Conservation (phyloP, 2,329 filamentous ascomycete genomes). For the Penicillium sp. region DNA sequence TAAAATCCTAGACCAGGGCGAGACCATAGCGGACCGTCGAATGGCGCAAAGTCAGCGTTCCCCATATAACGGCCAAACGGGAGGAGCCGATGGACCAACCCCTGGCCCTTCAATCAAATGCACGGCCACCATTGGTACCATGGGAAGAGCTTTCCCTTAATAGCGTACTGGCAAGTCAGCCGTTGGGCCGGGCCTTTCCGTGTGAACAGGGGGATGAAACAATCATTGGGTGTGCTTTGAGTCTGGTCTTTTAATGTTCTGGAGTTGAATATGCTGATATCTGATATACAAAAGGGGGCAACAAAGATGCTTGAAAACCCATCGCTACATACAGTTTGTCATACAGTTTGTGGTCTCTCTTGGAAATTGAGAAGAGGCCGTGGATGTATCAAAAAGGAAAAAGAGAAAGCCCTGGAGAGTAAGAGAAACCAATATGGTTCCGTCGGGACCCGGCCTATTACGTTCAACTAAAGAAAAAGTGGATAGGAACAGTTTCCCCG, state of each 20-base stretch:
- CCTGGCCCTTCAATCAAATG: neutral
- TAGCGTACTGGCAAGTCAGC: neutral
- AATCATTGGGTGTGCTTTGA: too few species aligned
- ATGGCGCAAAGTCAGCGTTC: neutral
- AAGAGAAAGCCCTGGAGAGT: too few species aligned
- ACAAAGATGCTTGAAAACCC: neutral
- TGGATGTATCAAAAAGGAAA: neutral
- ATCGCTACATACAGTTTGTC: neutral
- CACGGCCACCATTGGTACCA: slow-evolving; percentile 1
- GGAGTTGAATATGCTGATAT: neutral
- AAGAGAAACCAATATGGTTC: neutral
- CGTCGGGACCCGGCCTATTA: neutral
- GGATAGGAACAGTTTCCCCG: neutral
- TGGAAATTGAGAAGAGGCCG: neutral
- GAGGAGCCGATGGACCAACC: slow-evolving; percentile 14
- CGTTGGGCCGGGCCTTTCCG: slow-evolving; percentile 7
- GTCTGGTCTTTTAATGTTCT: too few species aligned
- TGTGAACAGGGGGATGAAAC: slow-evolving; percentile 4
- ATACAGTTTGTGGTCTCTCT: neutral
- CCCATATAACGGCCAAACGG: slow-evolving; percentile 21
- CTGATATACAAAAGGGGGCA: neutral
- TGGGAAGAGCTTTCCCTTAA: neutral
- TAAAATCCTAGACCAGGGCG: neutral
- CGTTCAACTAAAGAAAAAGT: neutral
- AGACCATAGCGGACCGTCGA: slow-evolving; percentile 18